A percentile compares a stretch with the other conserved stretches of the same genome.
Conservation (phyloP, 2,329 filamentous ascomycete genomes). For the Fusarium redolens region DNA sequence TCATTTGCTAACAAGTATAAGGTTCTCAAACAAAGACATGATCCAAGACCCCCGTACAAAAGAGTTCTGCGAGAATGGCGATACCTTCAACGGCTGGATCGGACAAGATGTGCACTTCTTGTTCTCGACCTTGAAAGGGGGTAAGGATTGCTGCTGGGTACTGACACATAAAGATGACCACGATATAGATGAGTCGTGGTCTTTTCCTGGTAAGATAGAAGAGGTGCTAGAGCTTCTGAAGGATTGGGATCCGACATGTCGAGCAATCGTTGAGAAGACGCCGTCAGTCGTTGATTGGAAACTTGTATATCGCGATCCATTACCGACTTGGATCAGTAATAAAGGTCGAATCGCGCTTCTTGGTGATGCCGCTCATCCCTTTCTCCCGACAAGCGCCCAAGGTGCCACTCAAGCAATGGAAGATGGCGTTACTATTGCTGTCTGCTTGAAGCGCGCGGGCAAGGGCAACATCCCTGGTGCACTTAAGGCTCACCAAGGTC, state of each 20-base stretch:
- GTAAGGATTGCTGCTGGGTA: constrained; percentile 64
- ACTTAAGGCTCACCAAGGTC: constrained; percentile 22
- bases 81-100: constrained; percentile 69
- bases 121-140: constrained; percentile 64
- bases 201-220: constrained; percentile 32
- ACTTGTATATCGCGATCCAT: constrained; percentile 29
- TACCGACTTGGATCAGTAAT: constrained; percentile 30
- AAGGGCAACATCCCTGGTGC: constrained; percentile 27
- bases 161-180: constrained; percentile 57
- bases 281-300: constrained; percentile 32
- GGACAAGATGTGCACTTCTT: constrained; percentile 57
- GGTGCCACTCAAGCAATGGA: constrained; percentile 38
- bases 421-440: constrained; percentile 24
- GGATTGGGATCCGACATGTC: constrained; percentile 20
- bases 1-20: background rate
- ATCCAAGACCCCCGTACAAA: constrained; percentile 63
- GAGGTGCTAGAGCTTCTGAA: constrained; percentile 24
- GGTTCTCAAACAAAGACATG: constrained; percentile 59
- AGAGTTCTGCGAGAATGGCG: constrained; percentile 66
- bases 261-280: constrained; percentile 36
- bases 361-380: constrained; percentile 36
- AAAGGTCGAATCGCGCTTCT: constrained; percentile 14
- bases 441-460: constrained; percentile 16
- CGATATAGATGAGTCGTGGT: constrained; percentile 39
- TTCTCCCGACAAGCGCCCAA: constrained; percentile 34